A percentile compares a stretch with the other conserved stretches of the same genome.
These are phyloP conservation scores for Phoma sp. DNA, from an alignment of 2,329 filamentous ascomycete species.

Conservation along the genomic window DNA sequence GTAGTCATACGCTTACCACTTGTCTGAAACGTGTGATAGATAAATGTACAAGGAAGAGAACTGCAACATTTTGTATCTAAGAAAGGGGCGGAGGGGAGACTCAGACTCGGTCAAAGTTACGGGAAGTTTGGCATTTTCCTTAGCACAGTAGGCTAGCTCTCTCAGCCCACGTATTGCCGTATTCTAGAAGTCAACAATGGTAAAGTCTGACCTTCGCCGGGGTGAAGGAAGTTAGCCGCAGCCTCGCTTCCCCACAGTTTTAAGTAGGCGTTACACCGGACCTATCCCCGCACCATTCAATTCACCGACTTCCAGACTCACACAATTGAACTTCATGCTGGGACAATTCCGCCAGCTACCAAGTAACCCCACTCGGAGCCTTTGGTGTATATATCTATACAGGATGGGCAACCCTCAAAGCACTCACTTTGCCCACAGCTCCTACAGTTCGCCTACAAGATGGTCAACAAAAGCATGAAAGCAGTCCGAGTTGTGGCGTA, in stretches of 20 bases:
- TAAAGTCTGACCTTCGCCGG: background rate
- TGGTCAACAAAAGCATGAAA: slow-evolving; percentile 8
- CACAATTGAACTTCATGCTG: background rate
- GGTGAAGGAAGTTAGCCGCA: slow-evolving; percentile 6
- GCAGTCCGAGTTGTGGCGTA: slow-evolving; percentile 6
- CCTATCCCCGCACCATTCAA: slow-evolving; percentile 3
- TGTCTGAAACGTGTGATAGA: too few relatives aligned
- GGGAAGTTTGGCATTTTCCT: too few relatives aligned
- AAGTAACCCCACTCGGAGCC: background rate
- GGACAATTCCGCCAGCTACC: background rate
- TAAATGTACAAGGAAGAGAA: too few relatives aligned
- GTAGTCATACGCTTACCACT: too few relatives aligned
- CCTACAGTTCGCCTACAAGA: too few relatives aligned
- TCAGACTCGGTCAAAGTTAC: too few relatives aligned
- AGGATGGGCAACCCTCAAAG: background rate
- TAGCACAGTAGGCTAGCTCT: too few relatives aligned
- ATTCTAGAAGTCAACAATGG: too few relatives aligned
- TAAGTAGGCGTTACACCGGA: slow-evolving; percentile 9
- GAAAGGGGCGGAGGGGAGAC: too few relatives aligned
- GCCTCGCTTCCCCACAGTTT: slow-evolving; percentile 4
- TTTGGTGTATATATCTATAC: background rate
- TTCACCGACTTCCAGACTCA: background rate
- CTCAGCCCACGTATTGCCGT: too few relatives aligned
- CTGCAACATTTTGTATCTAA: too few relatives aligned
- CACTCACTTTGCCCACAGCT: background rate